Evolutionary conservation across 768 basidiomycete species (phyloP).

Genomic region (Lyophyllum decastes): DNA sequence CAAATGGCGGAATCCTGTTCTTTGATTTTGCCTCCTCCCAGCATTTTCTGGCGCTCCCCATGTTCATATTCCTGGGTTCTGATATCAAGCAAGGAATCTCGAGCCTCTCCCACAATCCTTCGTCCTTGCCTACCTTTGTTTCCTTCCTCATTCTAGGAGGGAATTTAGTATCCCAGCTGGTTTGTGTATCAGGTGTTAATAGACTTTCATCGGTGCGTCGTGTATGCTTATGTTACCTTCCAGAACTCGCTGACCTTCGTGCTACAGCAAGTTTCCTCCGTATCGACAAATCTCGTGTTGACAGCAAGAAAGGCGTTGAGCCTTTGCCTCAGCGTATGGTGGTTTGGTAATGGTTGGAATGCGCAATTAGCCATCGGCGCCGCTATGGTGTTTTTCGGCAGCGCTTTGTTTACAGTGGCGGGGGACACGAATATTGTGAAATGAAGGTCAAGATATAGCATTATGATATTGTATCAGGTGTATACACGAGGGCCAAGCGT

Average conservation of each 20-base stretch:
- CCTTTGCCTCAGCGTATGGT: slow-evolving; percentile 82
- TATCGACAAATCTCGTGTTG: slow-evolving; percentile 79
- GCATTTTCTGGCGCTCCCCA: slow-evolving; percentile 81
- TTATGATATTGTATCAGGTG: no score
- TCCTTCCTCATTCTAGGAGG: slow-evolving; percentile 59
- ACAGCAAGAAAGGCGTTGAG: slow-evolving; percentile 82
- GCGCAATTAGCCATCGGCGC: slow-evolving; percentile 64
- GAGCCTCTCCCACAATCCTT: slow-evolving; percentile 42
- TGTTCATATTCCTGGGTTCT: slow-evolving; percentile 62
- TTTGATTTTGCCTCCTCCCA: slow-evolving; percentile 24
- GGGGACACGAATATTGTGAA: slow-evolving; percentile 21
- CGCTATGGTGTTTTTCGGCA: slow-evolving; percentile 72
- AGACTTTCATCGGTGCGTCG: slow-evolving; percentile 70
- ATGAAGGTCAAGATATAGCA: background rate
- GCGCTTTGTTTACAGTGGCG: slow-evolving; percentile 54
- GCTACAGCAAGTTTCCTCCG: slow-evolving; percentile 68
- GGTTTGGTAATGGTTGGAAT: slow-evolving; percentile 78
- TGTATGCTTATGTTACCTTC: slow-evolving; percentile 4
- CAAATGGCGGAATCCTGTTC: background rate
- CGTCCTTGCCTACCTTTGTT: slow-evolving; percentile 30
- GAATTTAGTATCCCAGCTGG: slow-evolving; percentile 73
- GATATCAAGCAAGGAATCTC: slow-evolving; percentile 57
- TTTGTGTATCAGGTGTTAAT: slow-evolving; percentile 87
- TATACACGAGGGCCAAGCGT: background rate
- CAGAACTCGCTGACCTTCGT: background rate